These are phyloP conservation scores for Lathyrus oleraceus DNA, from an alignment of 306 rosid species.

Conservation along the genomic window DNA sequence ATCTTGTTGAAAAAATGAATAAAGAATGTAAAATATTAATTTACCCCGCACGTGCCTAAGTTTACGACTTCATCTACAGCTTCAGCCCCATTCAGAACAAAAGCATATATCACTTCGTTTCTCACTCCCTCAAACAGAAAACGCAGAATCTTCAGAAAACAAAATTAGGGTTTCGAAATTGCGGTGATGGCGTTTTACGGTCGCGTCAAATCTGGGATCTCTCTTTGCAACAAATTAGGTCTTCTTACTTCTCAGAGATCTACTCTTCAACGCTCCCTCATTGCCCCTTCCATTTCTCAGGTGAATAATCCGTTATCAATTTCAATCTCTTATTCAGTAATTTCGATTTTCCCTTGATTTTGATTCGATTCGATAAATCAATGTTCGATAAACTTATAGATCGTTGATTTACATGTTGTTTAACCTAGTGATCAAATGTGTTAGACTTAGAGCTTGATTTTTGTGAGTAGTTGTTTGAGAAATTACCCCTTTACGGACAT, in stretches of 20 bases:
- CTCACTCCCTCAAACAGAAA: not conserved
- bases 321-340: not conserved
- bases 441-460: not conserved
- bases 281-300: constrained; percentile 46
- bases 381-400: not conserved
- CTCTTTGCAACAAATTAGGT: constrained; percentile 48
- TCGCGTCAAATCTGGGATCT: constrained; percentile 65
- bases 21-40: too few species aligned
- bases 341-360: not conserved
- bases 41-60: too few species aligned
- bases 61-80: too few species aligned
- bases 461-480: not conserved
- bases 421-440: not conserved
- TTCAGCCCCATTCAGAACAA: too few species aligned
- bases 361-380: not conserved
- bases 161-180: constrained; percentile 52
- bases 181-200: constrained; percentile 56
- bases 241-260: constrained; percentile 49
- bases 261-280: constrained; percentile 44
- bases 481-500: not conserved
- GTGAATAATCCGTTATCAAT: constrained; percentile 33
- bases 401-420: not conserved
- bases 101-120: not conserved
- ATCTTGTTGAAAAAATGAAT: too few species aligned
- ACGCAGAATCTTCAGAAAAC: constrained; percentile 23